Conservation (phyloP, 148 eudicot genomes). For the Bassia scoparia region DNA sequence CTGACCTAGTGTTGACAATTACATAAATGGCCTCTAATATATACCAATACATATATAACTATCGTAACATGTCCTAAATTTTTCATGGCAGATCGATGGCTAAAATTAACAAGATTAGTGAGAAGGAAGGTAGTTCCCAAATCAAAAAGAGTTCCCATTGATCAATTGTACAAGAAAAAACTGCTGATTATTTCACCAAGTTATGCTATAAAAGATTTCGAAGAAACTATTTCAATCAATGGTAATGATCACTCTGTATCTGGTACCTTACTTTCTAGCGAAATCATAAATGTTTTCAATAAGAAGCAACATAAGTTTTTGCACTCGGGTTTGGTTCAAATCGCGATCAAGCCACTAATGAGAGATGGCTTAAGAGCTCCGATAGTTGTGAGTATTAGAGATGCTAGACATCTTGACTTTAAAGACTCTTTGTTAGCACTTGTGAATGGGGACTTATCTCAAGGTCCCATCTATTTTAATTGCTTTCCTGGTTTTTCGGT, state of each 20-base stretch:
- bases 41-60: too few relatives aligned
- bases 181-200: neutral
- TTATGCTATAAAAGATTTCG: conserved; percentile 8
- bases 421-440: neutral
- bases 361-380: conserved; percentile 9
- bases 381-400: neutral
- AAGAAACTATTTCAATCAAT: neutral
- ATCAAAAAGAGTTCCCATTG: neutral
- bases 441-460: neutral
- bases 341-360: conserved; percentile 3
- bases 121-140: neutral
- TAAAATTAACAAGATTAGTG: neutral
- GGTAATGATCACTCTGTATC: neutral
- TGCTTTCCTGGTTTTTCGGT: neutral
- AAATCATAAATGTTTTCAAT: neutral
- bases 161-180: conserved; percentile 11
- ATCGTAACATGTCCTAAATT: too few relatives aligned
- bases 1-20: too few relatives aligned
- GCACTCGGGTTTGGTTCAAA: conserved; percentile 10
- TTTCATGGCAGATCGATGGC: conserved; percentile 12
- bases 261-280: neutral
- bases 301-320: neutral
- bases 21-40: too few relatives aligned
- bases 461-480: conserved; percentile 1
- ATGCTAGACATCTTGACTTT: neutral